Base-by-base conservation (phyloP, 345 rosid genomes). In the Aquilaria malaccensis region DNA sequence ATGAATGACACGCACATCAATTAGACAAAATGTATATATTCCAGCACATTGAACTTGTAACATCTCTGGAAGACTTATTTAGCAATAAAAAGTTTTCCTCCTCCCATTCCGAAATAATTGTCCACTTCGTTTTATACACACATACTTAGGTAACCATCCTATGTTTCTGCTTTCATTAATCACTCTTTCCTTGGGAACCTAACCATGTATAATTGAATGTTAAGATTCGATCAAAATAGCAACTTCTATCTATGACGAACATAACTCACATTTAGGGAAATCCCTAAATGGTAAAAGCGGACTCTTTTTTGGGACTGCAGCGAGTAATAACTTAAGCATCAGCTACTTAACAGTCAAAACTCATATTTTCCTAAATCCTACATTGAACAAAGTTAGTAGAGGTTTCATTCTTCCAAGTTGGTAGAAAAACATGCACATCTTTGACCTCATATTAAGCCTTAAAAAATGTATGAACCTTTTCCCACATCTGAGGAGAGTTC, bases 381-480 rank as follows among this genome's bases (percentile, higher is more conserved):
- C 33, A 9, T 15, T 55, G 1, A 55, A 30, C 11, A 30, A 55
- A 37, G 43, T 37, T 37, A 9, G 5, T 37, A 37, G 7, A 37
- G 43, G 7, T 4, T 3, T 37, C 43, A 37, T 37, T 37, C 43
- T 37, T 37, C 43, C 43, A 6, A 31, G 13, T 10, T 2, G 7
- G n/a, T 29, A 55, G 13, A 30, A 55, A 7, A 30, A 11, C 12
- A 11, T 30, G 58, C 11, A 33, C 33, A 55, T 9, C 13, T 48
- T 32, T 45, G 43, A 50, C 48, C 13, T 48, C 7, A 30, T 22
- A 7, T 46, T 2, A 59, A 11, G n/a, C 55, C 43, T 37, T 37
- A 37, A 37, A 9, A 37, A 9, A 37, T 37, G 7, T 4, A 37
- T 37, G 10, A 9, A 91, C 96, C 91, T 71, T 75, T 75, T 33